Base-by-base conservation (phyloP, 2,329 filamentous ascomycete species). In the Paecilomyces variotii region DNA sequence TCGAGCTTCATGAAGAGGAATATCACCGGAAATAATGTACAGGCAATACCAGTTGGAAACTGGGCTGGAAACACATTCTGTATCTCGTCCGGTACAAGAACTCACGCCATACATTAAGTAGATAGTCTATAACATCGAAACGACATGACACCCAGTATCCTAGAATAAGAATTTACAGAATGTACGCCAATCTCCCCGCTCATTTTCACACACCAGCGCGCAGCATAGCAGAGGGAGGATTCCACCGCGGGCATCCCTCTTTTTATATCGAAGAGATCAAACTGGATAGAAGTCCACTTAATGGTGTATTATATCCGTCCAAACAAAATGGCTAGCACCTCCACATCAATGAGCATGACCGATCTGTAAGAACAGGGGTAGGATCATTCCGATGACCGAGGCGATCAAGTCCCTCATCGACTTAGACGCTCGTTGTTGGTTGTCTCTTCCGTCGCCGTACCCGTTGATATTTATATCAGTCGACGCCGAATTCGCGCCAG, bases 351-450 rank as follows among this genome's bases (percentile, higher is more conserved):
- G 76, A 56, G 76, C 76, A 70, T 79, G 77, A 35, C 77, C 76
- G 59, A 79, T 72, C 64, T 79, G 77, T 60, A 79, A 62, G 62
- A 79, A 79, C 53, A 79, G 62, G 11, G 77, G 77, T 58, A 79
- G 57, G 30, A 78, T 72, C 77, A 79, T 79, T 58, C 77, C 77
- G 61, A 78, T 67, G n/a, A 78, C 73, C 49, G 77, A 78, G 34
- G 76, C 76, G 55, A 75, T 70, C 59, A 79, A 63, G 63, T 79
- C 77, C 62, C 73, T 70, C 70, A 78, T 73, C 3, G 76, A 76
- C 59, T 75, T 74, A 55, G 76, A 73, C 4, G 71, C 65, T 32
- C 58, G 61, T 60, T 45, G 39, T 19, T 70, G 64, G 3, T 68
- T 59, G 26, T 75, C 74, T 53, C 76, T 69, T 24, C 72, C 63